Evolutionary conservation across 1,284 basidiomycete genomes (phyloP), one percentile per base, ranked within the genome.

Genomic region (Cystobasidium slooffiae): DNA sequence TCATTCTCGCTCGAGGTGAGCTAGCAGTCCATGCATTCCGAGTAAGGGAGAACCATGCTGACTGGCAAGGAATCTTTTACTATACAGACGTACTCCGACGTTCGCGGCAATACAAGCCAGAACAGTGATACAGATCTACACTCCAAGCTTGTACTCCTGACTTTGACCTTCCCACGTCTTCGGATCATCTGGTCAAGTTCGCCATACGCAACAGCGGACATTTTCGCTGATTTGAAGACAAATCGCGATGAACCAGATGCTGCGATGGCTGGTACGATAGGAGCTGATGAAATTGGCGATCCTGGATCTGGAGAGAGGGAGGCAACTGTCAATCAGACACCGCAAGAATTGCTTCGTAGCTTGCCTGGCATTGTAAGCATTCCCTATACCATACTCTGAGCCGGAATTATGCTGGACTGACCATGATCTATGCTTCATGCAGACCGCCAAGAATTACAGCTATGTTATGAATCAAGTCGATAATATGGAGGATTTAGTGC

Each of bases 141-240:
- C 59, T 89, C 92, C 24, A 97, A 97, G 80, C 87, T 99, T 43
- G 92, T 93, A 22, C 86, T 99, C 14, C 88, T 99, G 1, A 91
- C 91, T 0, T 87, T 97, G 10, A 87, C 91, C 12, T 99, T 98
- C 81, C 94, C 94, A 0, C 89, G 92, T 20, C 85, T 99, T 2
- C 89, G 93, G 43, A 91, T 98, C 80, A 91, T 99, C 79, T 99
- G 97, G 97, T 96, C 94, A 0, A 94, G 93, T 1, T 97, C 94
- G 1, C 94, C 97, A 0, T 93, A 93, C 79, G 90, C 93, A 37
- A 95, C 93, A 0, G 88, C 94, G 0, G 90, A 94, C 77, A 94
- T 98, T 70, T 95, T 98, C 84, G 88, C 88, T 58, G 96, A 98
- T 80, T 88, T 99, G 41, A 99, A 99, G 82, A 80, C 85, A n/a